These are phyloP conservation scores for Microsporum canis DNA, from an alignment of 2,329 filamentous ascomycete genomes.

Conservation along the genomic window DNA sequence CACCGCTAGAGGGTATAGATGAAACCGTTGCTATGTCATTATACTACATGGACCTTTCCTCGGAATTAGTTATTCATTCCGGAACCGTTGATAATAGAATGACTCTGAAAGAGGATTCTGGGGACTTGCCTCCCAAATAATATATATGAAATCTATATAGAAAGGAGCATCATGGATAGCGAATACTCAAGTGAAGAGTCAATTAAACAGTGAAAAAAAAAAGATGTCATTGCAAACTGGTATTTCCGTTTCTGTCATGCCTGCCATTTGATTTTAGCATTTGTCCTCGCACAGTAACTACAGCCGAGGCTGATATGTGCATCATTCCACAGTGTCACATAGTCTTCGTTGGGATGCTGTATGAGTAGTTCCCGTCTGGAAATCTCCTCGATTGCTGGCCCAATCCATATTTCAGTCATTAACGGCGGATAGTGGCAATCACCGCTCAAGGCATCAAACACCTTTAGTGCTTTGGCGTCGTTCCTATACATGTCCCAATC, in stretches of 20 bases:
- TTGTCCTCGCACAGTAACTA: constrained; percentile 19
- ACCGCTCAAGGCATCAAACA: constrained; percentile 23
- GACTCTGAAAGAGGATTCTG: too few relatives aligned
- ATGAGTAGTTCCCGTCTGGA: constrained; percentile 17
- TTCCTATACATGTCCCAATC: constrained; percentile 29
- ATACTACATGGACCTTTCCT: too few relatives aligned
- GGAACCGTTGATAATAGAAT: too few relatives aligned
- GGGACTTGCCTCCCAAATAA: too few relatives aligned
- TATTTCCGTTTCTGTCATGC: constrained; percentile 1
- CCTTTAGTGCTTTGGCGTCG: constrained; percentile 28
- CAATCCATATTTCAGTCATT: constrained; percentile 32
- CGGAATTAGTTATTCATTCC: too few relatives aligned
- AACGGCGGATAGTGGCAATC: constrained; percentile 19
- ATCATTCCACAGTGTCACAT: constrained; percentile 24
- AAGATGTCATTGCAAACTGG: not conserved
- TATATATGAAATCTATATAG: too few relatives aligned
- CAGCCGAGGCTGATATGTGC: constrained; percentile 30
- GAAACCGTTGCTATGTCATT: too few relatives aligned
- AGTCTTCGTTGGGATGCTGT: constrained; percentile 26
- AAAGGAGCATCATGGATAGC: not conserved
- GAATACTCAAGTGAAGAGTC: not conserved
- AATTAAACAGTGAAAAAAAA: not conserved
- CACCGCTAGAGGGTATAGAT: too few relatives aligned
- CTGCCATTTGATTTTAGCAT: constrained; percentile 9
- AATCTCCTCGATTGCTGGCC: constrained; percentile 26